Evolutionary conservation across 495 filamentous ascomycete species (phyloP), one percentile per base, ranked within the genome.

Genomic region (Penicillium angulare): DNA sequence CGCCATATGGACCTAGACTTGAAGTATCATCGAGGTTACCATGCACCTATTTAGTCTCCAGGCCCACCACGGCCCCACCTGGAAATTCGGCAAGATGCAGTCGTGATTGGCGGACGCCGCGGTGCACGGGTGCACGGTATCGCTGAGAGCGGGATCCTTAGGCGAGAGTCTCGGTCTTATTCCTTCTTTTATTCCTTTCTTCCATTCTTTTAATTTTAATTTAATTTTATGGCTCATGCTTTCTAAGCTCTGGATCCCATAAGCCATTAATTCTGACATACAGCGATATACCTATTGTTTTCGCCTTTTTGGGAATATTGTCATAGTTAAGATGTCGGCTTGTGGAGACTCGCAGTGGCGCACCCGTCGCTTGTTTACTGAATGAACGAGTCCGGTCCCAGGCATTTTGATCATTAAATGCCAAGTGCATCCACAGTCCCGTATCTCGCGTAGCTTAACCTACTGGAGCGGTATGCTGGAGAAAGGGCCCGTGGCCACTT

Each of bases 61-160:
- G 21, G 43, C 27, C 21, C 26, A 27, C 15, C 24, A 46, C 43
- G 43, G 43, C 12, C 34, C 49, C 49, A 52, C 49, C 21, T 4
- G 12, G 55, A 26, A 43, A 53, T 66, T 76, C 73, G 73, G 71
- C 61, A 74, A 76, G 41, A 33, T 34, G 29, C 16, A 2, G 12
- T 16, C 60, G 31, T 73, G 66, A 76, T 76, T 76, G 71, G 15
- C 43, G 41, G 50, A 17, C 13, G 16, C 10, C 27, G 6, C 39
- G 34, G 58, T 46, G 58, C 58, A 59, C 58, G 59, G 61, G 62
- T 61, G 53, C 32, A 21, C 36, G 55, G 53, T 56, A 58, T 68
- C 69, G 63, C 71, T 72, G 41, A 66, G 66, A 69, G 64, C 57
- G 69, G 71, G 69, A 74, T 66, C 52, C 62, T 66, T 74, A 72